A percentile compares a stretch with the other conserved stretches of the same genome.
Conservation (phyloP, 768 basidiomycete species). For the Fomitopsis serialis region DNA sequence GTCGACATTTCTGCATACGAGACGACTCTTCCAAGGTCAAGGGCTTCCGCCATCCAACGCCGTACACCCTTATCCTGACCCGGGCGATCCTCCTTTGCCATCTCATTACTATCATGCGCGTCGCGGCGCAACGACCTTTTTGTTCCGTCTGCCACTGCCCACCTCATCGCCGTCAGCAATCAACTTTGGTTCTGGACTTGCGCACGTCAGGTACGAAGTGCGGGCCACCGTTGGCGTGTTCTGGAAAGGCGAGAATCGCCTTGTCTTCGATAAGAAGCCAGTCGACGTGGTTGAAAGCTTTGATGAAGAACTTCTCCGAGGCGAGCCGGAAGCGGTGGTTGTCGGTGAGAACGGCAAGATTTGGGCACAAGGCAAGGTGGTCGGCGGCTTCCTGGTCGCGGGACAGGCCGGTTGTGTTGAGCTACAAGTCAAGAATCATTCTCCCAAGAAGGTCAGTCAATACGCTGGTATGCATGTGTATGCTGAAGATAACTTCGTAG, state of each 20-base stretch:
- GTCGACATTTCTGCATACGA: slow-evolving; percentile 66
- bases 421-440: slow-evolving; percentile 78
- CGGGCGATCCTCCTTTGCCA: slow-evolving; percentile 58
- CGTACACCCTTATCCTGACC: slow-evolving; percentile 55
- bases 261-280: slow-evolving; percentile 58
- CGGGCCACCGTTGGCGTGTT: slow-evolving; percentile 65
- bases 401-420: slow-evolving; percentile 71
- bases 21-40: slow-evolving; percentile 75
- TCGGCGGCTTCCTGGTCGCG: slow-evolving; percentile 58
- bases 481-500: slow-evolving; percentile 29
- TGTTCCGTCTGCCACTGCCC: slow-evolving; percentile 75
- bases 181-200: slow-evolving; percentile 63
- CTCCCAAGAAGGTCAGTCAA: slow-evolving; percentile 61
- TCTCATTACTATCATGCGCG: slow-evolving; percentile 65
- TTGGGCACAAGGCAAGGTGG: slow-evolving; percentile 65
- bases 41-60: slow-evolving; percentile 82
- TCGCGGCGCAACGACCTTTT: slow-evolving; percentile 72
- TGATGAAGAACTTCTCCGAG: slow-evolving; percentile 27
- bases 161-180: slow-evolving; percentile 64
- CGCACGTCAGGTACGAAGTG: slow-evolving; percentile 66
- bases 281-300: slow-evolving; percentile 61
- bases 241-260: slow-evolving; percentile 69
- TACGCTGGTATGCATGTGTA: slow-evolving; percentile 1
- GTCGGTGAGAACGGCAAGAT: slow-evolving; percentile 79
- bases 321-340: slow-evolving; percentile 51